Evolutionary conservation across 139 green algal species (phyloP).

Genomic region (Chlamydomonas asymmetrica): DNA sequence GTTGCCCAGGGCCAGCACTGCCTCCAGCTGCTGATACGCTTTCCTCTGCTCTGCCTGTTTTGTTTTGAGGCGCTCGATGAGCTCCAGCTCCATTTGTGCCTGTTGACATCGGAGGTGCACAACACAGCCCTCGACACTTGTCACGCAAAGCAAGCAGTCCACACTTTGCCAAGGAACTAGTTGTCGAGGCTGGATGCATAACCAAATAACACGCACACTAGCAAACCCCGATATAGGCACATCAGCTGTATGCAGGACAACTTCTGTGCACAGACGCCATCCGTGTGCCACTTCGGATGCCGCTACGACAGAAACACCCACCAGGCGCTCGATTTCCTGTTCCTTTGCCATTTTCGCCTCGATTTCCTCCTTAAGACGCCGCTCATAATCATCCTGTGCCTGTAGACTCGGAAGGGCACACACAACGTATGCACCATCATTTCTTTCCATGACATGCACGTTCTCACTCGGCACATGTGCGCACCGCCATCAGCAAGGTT

Average conservation of each 20-base stretch:
- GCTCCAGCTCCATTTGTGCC: conserved; percentile 63
- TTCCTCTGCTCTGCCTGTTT: conserved; percentile 68
- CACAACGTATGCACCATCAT: too few species aligned
- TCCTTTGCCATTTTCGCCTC: conserved; percentile 63
- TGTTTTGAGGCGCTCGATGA: conserved; percentile 67
- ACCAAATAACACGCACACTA: background rate
- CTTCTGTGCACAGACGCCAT: too few species aligned
- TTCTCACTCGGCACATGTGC: too few species aligned
- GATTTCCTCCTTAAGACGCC: conserved; percentile 63
- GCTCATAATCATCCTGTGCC: conserved; percentile 72
- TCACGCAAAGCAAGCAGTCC: too few species aligned
- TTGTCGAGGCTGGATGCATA: background rate
- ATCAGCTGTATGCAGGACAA: background rate
- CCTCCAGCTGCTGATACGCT: conserved; percentile 66
- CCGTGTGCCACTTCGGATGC: too few species aligned
- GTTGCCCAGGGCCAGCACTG: conserved; percentile 40
- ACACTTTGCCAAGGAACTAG: background rate
- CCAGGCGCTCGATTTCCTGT: conserved; percentile 68
- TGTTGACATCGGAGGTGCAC: conserved; percentile 26
- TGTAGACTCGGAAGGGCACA: too few species aligned
- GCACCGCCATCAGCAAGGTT: too few species aligned
- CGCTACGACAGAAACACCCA: too few species aligned
- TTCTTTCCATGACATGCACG: too few species aligned
- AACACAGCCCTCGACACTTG: too few species aligned
- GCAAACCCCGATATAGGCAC: background rate